Evolutionary conservation across 352 stramenopile species (phyloP).

Genomic region (Globisporangium paroecandrum): DNA sequence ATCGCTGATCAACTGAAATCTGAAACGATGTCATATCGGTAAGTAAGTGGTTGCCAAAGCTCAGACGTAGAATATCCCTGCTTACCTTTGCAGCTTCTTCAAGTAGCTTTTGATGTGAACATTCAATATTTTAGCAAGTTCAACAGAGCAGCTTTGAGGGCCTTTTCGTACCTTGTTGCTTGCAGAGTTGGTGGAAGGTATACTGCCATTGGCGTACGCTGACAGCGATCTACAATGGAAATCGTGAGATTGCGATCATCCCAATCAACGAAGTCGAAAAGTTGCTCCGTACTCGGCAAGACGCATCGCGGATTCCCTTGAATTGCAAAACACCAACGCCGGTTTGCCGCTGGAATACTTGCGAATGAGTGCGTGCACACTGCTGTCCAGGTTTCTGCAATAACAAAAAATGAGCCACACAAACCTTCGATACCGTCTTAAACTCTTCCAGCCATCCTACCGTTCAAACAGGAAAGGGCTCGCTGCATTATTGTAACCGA

Average conservation of each 20-base stretch:
- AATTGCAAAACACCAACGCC: conserved; percentile 59
- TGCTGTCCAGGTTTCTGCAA: conserved; percentile 42
- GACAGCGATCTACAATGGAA: conserved; percentile 4
- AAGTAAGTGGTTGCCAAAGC: background rate
- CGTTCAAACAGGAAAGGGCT: conserved; percentile 39
- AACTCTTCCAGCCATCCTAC: conserved; percentile 9
- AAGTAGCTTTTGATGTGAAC: conserved; percentile 5
- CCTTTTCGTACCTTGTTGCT: conserved; percentile 12
- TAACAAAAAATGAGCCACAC: background rate
- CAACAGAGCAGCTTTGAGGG: background rate
- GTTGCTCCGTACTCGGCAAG: conserved; percentile 22
- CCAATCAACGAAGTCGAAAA: background rate
- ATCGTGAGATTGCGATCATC: background rate
- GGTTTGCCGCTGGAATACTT: conserved; percentile 43
- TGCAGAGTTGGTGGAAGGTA: background rate
- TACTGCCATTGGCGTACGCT: background rate
- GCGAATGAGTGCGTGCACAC: conserved; percentile 37
- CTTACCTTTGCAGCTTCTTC: conserved; percentile 10
- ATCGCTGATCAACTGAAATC: conserved; percentile 14
- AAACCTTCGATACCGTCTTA: background rate
- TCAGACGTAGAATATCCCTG: background rate
- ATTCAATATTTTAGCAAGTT: background rate
- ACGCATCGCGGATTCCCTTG: conserved; percentile 22
- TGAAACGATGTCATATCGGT: background rate
- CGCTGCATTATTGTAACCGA: conserved; percentile 23